Evolutionary conservation across 2,329 filamentous ascomycete genomes (phyloP).

Genomic region (Cercospora janseana): DNA sequence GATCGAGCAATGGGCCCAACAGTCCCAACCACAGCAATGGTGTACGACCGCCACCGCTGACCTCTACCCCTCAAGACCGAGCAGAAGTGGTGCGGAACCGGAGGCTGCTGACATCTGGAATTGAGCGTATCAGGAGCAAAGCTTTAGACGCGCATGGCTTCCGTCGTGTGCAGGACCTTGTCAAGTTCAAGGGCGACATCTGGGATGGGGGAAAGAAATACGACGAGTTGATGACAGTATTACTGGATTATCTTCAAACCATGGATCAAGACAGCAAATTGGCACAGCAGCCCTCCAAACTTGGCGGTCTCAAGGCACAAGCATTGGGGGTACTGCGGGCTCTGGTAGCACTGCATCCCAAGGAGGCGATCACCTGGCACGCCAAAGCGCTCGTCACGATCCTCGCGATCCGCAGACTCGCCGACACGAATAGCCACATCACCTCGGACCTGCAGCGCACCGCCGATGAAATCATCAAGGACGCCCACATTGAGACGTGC

Average conservation of each 20-base stretch:
- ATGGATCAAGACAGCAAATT: constrained; percentile 44
- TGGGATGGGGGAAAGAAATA: constrained; percentile 69
- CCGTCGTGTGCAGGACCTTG: constrained; percentile 71
- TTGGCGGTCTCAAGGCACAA: constrained; percentile 65
- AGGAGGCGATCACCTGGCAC: constrained; percentile 66
- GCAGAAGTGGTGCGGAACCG: constrained; percentile 46
- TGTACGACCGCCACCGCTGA: constrained; percentile 19
- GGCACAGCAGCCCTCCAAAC: constrained; percentile 38
- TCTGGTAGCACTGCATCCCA: constrained; percentile 65
- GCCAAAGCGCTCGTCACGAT: constrained; percentile 66
- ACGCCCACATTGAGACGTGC: constrained; percentile 57
- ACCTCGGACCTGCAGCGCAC: constrained; percentile 71
- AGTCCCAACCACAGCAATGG: constrained; percentile 30
- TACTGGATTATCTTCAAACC: constrained; percentile 69
- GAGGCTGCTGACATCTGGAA: constrained; percentile 69
- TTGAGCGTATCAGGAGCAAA: constrained; percentile 67
- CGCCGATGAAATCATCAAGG: constrained; percentile 66
- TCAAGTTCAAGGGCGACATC: constrained; percentile 62
- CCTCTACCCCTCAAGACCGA: constrained; percentile 38
- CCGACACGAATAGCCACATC: constrained; percentile 64
- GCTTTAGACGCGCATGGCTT: constrained; percentile 79
- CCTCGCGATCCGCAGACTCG: constrained; percentile 62
- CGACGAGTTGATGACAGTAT: constrained; percentile 62
- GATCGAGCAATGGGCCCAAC: constrained; percentile 33
- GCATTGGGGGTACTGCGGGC: constrained; percentile 71